Evolutionary conservation across 164 flowering plant species (phyloP), one percentile per base, ranked within the genome.

Genomic region (Dillenia suffruticosa): DNA sequence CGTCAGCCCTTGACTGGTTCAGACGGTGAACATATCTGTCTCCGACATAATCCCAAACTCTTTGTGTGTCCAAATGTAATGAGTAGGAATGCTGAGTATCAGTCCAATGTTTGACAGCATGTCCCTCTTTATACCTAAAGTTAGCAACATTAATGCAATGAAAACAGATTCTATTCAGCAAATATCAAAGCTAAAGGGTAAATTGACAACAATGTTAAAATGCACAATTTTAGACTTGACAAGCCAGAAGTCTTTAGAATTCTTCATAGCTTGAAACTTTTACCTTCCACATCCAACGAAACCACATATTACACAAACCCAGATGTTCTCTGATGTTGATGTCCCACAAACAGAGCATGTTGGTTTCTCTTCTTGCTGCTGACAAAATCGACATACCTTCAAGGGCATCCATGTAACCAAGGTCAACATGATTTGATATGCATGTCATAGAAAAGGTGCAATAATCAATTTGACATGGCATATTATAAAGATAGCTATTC

Each of bases 1-100:
- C 82, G 74, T 86, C 97, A 76, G 73, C 63, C 76, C 84, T 92
- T 64, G 99, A 89, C 56, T 89, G 99, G 76, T 88, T 90, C 58
- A 92, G 66, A 2, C 97, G 84, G 68, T 95, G 98, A 57, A 90
- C 98, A 74, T 87, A 92, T 50, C 40, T 79, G 61, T 92, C 98
- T 65, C 99, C 97, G 59, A 83, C 97, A 80, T 95, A 95, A 86
- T 95, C 99, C 99, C 98, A 95, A 51, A 95, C 89, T 69, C 79
- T 81, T 46, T 92, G 96, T 46, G 84, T 81, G 71, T 81, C 84
- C 60, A 90, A 68, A 68, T 88, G 94, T 66, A 92, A 96, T 56
- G 97, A 88, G 77, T 84, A 95, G 75, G 87, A 81, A 69, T 95
- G 99, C 49, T 83, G 79, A 12, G 87, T 81, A 56, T 90, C 86